phyloP scores from a whole-genome alignment of 2,329 filamentous ascomycete species.

The Chaetomiaceae sp. region DNA sequence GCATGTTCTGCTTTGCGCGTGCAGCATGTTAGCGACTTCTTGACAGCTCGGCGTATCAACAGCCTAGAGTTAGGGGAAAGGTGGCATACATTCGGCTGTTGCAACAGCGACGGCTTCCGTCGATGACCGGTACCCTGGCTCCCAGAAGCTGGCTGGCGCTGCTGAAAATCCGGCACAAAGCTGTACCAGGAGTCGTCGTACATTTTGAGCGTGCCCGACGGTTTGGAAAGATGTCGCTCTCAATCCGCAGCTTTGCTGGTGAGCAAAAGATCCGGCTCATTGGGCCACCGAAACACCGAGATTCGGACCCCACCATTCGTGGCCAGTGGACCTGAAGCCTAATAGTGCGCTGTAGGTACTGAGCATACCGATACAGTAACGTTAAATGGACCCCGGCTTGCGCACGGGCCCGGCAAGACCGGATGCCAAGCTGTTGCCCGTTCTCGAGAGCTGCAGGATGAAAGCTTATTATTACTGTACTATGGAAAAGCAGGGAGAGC shows the following conservation, averaged over 20 bases:
- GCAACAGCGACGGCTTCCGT: slow-evolving; percentile 65
- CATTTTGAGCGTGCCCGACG: slow-evolving; percentile 43
- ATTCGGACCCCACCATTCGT: no score
- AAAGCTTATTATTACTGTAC: no score
- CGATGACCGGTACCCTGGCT: slow-evolving; percentile 51
- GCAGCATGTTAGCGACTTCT: slow-evolving; percentile 6
- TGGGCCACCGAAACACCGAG: not conserved
- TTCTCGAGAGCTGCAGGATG: no score
- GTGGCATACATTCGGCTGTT: slow-evolving; percentile 56
- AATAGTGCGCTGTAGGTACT: no score
- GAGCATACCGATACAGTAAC: no score
- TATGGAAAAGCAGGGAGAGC: no score
- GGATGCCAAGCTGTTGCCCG: no score
- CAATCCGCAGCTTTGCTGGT: not conserved
- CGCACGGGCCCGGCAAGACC: not conserved
- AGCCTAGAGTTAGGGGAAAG: not conserved
- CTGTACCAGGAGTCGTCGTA: slow-evolving; percentile 84
- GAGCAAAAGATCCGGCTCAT: not conserved
- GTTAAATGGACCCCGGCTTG: not conserved
- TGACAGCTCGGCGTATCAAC: not conserved
- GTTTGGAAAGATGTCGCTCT: not conserved
- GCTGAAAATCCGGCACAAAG: slow-evolving; percentile 61
- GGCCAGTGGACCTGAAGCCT: no score
- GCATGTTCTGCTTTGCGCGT: slow-evolving; percentile 45
- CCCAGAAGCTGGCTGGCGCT: slow-evolving; percentile 40